Evolutionary conservation across 31 red algal genomes (phyloP).

Genomic region (Odonthalia washingtoniensis): DNA sequence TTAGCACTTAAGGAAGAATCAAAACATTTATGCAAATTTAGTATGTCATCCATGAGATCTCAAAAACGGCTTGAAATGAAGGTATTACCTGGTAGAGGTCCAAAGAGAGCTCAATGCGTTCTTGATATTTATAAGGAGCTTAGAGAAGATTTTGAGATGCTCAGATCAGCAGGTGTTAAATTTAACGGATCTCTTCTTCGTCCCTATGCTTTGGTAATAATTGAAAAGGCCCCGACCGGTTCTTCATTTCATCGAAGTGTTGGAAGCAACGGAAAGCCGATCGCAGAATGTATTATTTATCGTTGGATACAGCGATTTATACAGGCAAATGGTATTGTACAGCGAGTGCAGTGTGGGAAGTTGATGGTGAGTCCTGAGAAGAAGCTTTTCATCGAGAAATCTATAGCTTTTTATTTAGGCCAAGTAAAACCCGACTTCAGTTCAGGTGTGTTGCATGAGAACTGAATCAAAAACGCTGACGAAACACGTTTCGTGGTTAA

Average conservation of each 20-base stretch:
- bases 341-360: neutral
- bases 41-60: no score
- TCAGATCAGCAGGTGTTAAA: conserved; percentile 4
- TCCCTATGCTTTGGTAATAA: neutral
- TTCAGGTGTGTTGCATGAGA: neutral
- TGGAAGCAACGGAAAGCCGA: neutral
- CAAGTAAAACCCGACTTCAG: neutral
- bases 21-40: no score
- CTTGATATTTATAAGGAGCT: neutral
- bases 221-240: neutral
- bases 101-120: neutral
- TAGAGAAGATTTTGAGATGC: neutral
- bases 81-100: conserved; percentile 1
- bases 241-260: conserved; percentile 11
- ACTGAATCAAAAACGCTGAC: conserved; percentile 14
- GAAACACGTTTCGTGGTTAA: no score
- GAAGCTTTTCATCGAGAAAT: neutral
- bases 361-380: neutral
- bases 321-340: neutral
- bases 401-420: conserved; percentile 30
- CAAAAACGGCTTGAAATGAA: no score
- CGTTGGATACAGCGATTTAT: conserved; percentile 22
- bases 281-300: neutral
- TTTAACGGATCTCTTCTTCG: neutral
- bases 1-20: no score